Percentiles rank a stretch among this genome's conserved stretches.
Evolutionary conservation across 192 early-diverging fungal genomes (phyloP).

Genomic region (Coemansia asiatica): DNA sequence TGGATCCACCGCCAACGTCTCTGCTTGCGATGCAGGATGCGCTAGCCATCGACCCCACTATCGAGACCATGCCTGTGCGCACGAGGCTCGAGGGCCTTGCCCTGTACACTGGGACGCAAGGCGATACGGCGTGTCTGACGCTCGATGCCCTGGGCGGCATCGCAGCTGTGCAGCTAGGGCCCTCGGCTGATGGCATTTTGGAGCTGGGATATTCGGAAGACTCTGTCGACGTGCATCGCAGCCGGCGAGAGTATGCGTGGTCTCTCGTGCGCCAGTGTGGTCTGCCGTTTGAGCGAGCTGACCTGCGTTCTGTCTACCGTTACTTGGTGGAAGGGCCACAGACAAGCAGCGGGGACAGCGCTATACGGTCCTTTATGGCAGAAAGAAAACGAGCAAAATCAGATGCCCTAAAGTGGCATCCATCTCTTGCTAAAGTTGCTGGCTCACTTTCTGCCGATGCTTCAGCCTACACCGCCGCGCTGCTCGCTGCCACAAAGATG

Average conservation of each 20-base stretch:
- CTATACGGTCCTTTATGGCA: no score
- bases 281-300: slow-evolving; percentile 23
- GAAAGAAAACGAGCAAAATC: no score
- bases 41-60: slow-evolving; percentile 26
- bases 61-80: neutral
- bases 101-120: neutral
- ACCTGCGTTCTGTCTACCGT: slow-evolving; percentile 23
- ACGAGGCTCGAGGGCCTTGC: slow-evolving; percentile 1
- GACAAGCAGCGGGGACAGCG: no score
- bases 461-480: slow-evolving; percentile 4
- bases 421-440: neutral
- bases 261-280: slow-evolving; percentile 23
- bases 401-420: no score
- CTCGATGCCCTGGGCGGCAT: slow-evolving; percentile 24
- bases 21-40: slow-evolving; percentile 23
- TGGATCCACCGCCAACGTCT: neutral
- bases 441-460: neutral
- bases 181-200: neutral
- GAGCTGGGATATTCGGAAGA: neutral
- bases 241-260: slow-evolving; percentile 19
- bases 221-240: neutral
- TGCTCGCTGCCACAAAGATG: neutral
- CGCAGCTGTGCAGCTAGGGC: neutral
- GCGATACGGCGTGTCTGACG: slow-evolving; percentile 18
- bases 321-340: slow-evolving; percentile 7